These are phyloP conservation scores for Eimeria necatrix DNA, from an alignment of 169 alveolate genomes.

Conservation along the genomic window DNA sequence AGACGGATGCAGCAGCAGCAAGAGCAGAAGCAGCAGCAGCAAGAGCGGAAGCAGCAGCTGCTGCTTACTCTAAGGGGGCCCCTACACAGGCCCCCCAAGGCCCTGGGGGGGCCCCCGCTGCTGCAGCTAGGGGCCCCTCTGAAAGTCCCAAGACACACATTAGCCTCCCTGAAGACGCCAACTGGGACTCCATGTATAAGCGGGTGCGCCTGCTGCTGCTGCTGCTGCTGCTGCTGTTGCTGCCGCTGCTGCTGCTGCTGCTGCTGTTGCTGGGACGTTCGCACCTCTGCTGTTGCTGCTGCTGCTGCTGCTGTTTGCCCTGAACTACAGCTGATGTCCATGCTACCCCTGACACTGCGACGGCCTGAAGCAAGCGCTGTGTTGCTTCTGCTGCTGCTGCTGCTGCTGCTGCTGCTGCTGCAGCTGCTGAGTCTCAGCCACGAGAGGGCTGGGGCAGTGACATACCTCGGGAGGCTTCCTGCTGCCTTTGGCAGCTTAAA, in stretches of 20 bases:
- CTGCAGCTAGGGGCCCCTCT: no score
- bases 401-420: not conserved
- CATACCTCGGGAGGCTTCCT: not conserved
- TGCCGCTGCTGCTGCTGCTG: not conserved
- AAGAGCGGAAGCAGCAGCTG: no score
- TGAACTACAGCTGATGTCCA: not conserved
- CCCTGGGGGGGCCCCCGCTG: no score
- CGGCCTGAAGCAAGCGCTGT: not conserved
- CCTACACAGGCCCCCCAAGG: no score
- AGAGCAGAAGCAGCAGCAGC: no score
- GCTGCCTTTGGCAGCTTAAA: not conserved
- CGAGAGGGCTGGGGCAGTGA: not conserved
- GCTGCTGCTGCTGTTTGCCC: not conserved
- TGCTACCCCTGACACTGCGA: not conserved
- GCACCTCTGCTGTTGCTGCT: not conserved
- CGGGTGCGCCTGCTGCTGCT: not conserved
- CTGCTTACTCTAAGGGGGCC: no score
- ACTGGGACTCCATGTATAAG: not conserved
- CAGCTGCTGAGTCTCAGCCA: not conserved
- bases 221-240: not conserved
- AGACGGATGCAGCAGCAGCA: no score
- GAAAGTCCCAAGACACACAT: no score
- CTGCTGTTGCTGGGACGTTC: not conserved
- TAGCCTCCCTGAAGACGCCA: not conserved
- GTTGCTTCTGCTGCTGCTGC: not conserved